Evolutionary conservation across 2,329 filamentous ascomycete species (phyloP).

Genomic region (Arthrobotrys sphaeroides): DNA sequence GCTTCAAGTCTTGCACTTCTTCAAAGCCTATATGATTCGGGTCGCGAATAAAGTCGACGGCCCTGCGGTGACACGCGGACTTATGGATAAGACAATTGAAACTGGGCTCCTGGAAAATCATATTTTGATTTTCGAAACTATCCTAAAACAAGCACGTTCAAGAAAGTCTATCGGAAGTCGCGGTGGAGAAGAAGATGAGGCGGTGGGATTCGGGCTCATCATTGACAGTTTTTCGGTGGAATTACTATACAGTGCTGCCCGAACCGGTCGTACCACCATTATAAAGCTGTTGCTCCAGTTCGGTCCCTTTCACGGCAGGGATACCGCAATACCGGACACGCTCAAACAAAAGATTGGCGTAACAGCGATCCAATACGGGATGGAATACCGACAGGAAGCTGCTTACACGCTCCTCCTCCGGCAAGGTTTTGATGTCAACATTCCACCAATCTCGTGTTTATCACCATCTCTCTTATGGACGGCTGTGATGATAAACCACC

Average conservation of each 20-base stretch:
- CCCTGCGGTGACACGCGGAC: background rate
- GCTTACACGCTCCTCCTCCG: background rate
- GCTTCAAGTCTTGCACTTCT: background rate
- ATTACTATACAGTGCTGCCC: background rate
- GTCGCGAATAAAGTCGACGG: background rate
- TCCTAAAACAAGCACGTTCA: background rate
- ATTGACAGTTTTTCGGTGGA: background rate
- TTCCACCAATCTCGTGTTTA: background rate
- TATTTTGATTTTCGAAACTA: background rate
- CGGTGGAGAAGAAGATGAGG: background rate
- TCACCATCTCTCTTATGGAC: slow-evolving; percentile 11
- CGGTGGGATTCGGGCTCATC: background rate
- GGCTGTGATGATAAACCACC: background rate
- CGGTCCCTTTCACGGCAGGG: background rate
- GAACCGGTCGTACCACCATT: background rate
- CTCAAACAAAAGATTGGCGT: background rate
- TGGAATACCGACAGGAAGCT: background rate
- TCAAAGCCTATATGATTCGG: slow-evolving; percentile 11
- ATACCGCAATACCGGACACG: background rate
- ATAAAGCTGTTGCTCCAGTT: background rate
- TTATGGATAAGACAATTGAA: background rate
- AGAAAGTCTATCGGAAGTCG: too few relatives aligned
- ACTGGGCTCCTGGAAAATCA: background rate
- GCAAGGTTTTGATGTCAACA: background rate
- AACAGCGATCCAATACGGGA: slow-evolving; percentile 3